These are phyloP conservation scores for Yamadazyma triangularis DNA, from an alignment of 1,139 yeast genomes.

Conservation along the genomic window DNA sequence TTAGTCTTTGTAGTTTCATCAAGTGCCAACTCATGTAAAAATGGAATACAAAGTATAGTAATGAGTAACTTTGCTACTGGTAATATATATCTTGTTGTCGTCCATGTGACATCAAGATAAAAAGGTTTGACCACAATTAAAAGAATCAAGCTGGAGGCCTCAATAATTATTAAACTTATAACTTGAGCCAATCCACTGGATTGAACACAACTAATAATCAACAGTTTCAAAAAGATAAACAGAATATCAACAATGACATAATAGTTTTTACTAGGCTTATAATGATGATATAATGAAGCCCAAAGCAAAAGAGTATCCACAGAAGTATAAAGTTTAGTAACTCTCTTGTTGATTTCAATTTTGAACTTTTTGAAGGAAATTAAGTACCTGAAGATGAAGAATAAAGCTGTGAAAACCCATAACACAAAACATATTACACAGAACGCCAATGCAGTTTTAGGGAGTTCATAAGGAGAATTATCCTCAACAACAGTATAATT, in stretches of 20 bases:
- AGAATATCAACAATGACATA: conserved; percentile 33
- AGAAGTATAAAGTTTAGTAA: conserved; percentile 43
- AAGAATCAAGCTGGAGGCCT: conserved; percentile 26
- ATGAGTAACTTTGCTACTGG: conserved; percentile 35
- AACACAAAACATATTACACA: conserved; percentile 29
- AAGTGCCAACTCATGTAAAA: conserved; percentile 24
- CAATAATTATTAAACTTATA: conserved; percentile 30
- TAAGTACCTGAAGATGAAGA: conserved; percentile 30
- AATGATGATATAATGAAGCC: conserved; percentile 42
- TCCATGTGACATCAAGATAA: conserved; percentile 34
- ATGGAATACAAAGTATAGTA: conserved; percentile 40
- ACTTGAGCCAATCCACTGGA: conserved; percentile 43
- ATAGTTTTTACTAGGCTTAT: conserved; percentile 38
- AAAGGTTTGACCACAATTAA: conserved; percentile 36
- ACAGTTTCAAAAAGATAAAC: conserved; percentile 27
- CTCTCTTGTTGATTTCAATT: conserved; percentile 16
- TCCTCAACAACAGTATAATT: neutral
- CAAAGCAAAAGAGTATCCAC: conserved; percentile 43
- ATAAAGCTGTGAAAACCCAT: conserved; percentile 28
- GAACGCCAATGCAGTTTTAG: conserved; percentile 14
- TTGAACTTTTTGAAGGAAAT: conserved; percentile 16
- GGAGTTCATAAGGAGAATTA: conserved; percentile 6
- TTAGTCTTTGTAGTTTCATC: conserved; percentile 33
- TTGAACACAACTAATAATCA: conserved; percentile 43
- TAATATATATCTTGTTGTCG: conserved; percentile 32